Percentiles rank a stretch among this genome's conserved stretches.
These are phyloP conservation scores for Arthrinium phaeospermum DNA, from an alignment of 2,329 filamentous ascomycete species.

Conservation along the genomic window DNA sequence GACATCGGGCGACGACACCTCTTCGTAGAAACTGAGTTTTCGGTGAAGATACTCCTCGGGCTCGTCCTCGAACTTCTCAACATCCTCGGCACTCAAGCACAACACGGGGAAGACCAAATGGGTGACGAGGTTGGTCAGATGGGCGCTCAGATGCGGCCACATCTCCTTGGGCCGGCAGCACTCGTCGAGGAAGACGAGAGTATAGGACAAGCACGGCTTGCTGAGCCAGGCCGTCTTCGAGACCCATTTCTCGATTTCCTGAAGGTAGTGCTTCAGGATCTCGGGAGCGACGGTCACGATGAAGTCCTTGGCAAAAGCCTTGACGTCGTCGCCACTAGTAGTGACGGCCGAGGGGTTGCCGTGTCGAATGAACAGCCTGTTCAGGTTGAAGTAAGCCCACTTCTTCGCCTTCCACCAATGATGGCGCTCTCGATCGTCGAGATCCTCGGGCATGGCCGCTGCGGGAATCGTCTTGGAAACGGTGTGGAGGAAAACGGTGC, in stretches of 20 bases:
- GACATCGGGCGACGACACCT: constrained; percentile 92
- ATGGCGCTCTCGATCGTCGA: constrained; percentile 86
- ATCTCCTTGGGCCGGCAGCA: constrained; percentile 97
- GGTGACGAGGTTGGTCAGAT: constrained; percentile 90
- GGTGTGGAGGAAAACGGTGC: constrained; percentile 89
- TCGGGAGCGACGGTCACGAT: constrained; percentile 91
- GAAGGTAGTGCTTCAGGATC: constrained; percentile 92
- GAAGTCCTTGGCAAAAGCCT: constrained; percentile 87
- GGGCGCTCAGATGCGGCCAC: constrained; percentile 92
- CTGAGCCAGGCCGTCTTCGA: constrained; percentile 93
- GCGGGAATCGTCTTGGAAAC: constrained; percentile 85
- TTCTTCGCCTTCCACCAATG: constrained; percentile 99
- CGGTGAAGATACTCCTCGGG: constrained; percentile 96
- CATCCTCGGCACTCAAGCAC: constrained; percentile 88
- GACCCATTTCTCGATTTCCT: constrained; percentile 97
- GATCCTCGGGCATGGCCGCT: constrained; percentile 76
- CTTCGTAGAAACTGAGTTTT: constrained; percentile 97
- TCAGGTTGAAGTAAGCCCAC: constrained; percentile 98
- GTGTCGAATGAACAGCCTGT: constrained; percentile 93
- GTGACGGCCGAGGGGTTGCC: constrained; percentile 82
- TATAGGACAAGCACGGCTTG: constrained; percentile 91
- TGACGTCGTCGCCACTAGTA: constrained; percentile 78
- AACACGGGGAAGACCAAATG: constrained; percentile 96
- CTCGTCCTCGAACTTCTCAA: constrained; percentile 92
- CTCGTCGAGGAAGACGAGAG: constrained; percentile 93